Percentiles rank a stretch among this genome's conserved stretches.
These are phyloP conservation scores for Trifolium pratense DNA, from an alignment of 306 rosid genomes.

Conservation along the genomic window DNA sequence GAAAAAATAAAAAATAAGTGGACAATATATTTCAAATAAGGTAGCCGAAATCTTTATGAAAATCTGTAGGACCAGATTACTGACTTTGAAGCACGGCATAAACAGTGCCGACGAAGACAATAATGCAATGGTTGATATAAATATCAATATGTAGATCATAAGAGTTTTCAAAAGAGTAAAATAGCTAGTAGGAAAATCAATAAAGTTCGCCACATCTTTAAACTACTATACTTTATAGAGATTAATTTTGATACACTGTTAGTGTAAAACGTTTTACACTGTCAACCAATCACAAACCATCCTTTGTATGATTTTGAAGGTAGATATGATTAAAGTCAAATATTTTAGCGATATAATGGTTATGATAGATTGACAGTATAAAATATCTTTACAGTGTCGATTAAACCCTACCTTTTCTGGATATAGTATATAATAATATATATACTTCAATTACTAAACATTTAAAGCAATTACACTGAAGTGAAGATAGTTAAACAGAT, in stretches of 20 bases:
- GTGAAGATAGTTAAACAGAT: not conserved
- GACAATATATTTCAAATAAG: not conserved
- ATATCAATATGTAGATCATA: not conserved
- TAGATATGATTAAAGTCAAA: not conserved
- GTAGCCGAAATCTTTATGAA: not conserved
- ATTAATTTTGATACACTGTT: not conserved
- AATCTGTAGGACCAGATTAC: not conserved
- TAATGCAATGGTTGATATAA: not conserved
- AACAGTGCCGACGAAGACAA: not conserved
- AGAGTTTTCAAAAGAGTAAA: conserved; percentile 1
- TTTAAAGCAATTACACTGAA: conserved; percentile 1
- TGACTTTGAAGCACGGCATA: conserved; percentile 2
- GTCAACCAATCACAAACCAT: not conserved
- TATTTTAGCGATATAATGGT: not conserved
- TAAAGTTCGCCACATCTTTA: not conserved
- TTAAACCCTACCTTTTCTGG: not conserved
- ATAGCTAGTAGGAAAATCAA: not conserved
- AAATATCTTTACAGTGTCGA: not conserved
- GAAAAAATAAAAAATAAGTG: not conserved
- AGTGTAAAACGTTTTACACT: not conserved
- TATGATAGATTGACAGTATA: not conserved
- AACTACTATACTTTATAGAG: not conserved
- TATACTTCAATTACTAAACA: conserved; percentile 4
- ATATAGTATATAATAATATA: not conserved
- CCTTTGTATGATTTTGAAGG: not conserved